Evolutionary conservation across 163 green algal genomes (phyloP).

Genomic region (Volvox carteri): DNA sequence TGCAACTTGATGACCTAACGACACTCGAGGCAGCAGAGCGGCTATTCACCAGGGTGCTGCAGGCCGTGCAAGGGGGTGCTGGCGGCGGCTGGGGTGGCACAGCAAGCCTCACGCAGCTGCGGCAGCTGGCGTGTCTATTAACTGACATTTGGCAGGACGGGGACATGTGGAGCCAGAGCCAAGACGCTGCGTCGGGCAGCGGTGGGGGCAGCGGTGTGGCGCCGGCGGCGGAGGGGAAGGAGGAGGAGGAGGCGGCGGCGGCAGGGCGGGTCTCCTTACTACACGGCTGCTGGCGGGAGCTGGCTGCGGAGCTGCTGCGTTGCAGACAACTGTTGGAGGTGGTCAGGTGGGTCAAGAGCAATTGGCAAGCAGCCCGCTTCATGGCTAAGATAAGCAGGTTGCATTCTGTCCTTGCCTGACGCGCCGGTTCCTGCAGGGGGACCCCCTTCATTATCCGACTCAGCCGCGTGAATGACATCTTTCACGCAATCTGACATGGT

Average conservation of each 20-base stretch:
- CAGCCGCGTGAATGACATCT: background rate
- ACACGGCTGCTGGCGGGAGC: conserved; percentile 24
- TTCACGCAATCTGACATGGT: background rate
- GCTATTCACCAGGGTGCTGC: conserved; percentile 21
- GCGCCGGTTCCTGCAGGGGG: background rate
- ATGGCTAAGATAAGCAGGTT: background rate
- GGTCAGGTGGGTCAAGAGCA: conserved; percentile 1
- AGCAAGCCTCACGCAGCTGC: background rate
- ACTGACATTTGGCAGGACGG: conserved; percentile 28
- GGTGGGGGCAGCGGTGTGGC: background rate
- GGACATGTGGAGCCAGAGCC: background rate
- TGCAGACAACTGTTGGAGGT: background rate
- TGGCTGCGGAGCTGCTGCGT: conserved; percentile 15
- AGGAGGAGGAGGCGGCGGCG: background rate
- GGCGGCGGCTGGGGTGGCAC: background rate
- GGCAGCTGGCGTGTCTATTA: background rate
- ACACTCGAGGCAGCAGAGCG: background rate
- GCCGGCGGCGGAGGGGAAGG: background rate
- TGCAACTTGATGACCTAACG: background rate
- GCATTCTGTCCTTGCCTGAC: background rate
- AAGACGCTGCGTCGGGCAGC: background rate
- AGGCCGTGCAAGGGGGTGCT: background rate
- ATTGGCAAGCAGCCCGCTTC: too few relatives aligned
- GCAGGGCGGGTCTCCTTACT: background rate
- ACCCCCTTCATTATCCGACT: background rate